Conservation (phyloP, 169 alveolate genomes). For the Plasmodium gonderi region DNA sequence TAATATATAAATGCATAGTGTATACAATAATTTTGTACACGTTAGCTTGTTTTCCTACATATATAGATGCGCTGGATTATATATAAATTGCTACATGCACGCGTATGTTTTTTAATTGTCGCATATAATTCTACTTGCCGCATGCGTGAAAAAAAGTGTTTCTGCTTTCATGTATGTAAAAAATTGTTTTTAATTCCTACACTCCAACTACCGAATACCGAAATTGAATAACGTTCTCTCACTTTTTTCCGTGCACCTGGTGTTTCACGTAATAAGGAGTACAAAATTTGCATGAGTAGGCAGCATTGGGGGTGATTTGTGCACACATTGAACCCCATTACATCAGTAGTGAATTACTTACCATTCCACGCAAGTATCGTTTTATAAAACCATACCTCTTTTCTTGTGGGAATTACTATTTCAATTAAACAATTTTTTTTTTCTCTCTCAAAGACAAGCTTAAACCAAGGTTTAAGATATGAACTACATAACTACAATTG, state of each 20-base stretch:
- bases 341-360: not conserved
- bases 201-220: too few relatives aligned
- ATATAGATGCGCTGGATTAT: too few relatives aligned
- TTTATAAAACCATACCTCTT: not conserved
- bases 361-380: not conserved
- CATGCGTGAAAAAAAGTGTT: not conserved
- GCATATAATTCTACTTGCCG: not conserved
- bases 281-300: too few relatives aligned
- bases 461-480: not conserved
- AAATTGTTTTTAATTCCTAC: not conserved
- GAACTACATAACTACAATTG: not conserved
- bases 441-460: not conserved
- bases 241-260: too few relatives aligned
- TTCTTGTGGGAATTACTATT: not conserved
- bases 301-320: too few relatives aligned
- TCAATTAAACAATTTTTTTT: not conserved
- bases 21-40: too few relatives aligned
- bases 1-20: too few relatives aligned
- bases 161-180: not conserved
- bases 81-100: not conserved
- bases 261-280: too few relatives aligned
- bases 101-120: not conserved
- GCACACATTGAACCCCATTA: too few relatives aligned
- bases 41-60: too few relatives aligned
- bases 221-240: too few relatives aligned